These are phyloP conservation scores for Clausena lansium DNA, from an alignment of 345 rosid genomes.

Conservation along the genomic window DNA sequence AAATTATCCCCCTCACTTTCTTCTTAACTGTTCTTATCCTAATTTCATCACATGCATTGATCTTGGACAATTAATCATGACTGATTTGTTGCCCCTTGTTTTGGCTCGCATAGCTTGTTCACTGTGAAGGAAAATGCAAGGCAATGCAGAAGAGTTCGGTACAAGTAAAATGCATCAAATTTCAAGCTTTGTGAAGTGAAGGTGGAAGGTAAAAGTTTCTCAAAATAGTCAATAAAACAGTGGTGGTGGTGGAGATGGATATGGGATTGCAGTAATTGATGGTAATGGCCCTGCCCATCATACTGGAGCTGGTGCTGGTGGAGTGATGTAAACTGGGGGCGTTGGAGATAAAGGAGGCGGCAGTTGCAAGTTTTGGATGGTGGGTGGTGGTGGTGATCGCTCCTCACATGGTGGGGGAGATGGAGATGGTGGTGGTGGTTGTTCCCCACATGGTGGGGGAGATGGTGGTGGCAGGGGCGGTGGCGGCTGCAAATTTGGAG, in stretches of 20 bases:
- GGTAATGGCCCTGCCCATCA: slow-evolving; percentile 34
- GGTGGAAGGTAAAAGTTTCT: neutral
- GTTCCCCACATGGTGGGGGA: slow-evolving; percentile 8
- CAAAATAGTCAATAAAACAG: slow-evolving; percentile 10
- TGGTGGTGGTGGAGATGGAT: slow-evolving; percentile 51
- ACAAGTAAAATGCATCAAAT: neutral
- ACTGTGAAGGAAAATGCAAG: neutral
- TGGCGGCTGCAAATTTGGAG: slow-evolving; percentile 11
- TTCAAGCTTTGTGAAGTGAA: neutral
- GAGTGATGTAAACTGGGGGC: slow-evolving; percentile 10
- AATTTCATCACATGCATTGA: neutral
- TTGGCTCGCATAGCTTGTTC: neutral
- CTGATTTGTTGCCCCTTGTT: neutral
- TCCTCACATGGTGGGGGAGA: slow-evolving; percentile 13
- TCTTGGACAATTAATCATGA: neutral
- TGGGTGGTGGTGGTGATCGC: too few species aligned
- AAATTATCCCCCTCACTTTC: neutral
- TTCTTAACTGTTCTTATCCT: neutral
- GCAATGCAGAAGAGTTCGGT: neutral
- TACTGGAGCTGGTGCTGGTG: slow-evolving; percentile 22
- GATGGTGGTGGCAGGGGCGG: slow-evolving; percentile 27
- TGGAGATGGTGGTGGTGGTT: slow-evolving; percentile 15
- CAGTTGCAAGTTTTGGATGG: slow-evolving; percentile 12
- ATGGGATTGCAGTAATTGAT: slow-evolving; percentile 28
- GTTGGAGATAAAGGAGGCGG: neutral